Conservation (phyloP, 495 filamentous ascomycete species). For the Apodospora peruviana region DNA sequence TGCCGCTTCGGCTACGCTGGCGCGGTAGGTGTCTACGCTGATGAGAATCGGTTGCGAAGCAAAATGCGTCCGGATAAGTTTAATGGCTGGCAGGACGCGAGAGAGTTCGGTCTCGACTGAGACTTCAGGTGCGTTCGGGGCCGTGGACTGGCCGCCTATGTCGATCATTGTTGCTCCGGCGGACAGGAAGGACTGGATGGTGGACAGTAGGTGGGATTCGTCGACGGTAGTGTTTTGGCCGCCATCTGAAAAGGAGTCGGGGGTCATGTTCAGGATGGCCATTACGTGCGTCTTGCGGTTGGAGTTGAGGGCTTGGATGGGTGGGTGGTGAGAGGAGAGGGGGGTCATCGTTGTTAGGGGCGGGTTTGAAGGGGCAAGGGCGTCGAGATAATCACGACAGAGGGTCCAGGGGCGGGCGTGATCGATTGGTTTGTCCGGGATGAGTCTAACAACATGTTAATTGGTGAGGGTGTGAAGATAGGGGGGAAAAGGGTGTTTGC, state of each 20-base stretch:
- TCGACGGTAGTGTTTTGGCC: slow-evolving; percentile 48
- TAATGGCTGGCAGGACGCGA: slow-evolving; percentile 73
- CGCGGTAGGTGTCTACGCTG: slow-evolving; percentile 88
- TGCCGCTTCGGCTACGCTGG: slow-evolving; percentile 74
- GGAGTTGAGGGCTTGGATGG: slow-evolving; percentile 58
- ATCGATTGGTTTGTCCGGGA: slow-evolving; percentile 53
- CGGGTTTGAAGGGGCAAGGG: slow-evolving; percentile 45
- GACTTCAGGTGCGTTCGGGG: slow-evolving; percentile 65
- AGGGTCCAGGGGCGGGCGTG: slow-evolving; percentile 43
- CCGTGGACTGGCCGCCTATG: slow-evolving; percentile 87
- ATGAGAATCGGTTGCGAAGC: slow-evolving; percentile 60
- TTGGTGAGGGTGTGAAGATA: neutral
- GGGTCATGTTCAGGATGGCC: slow-evolving; percentile 93
- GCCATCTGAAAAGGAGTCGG: slow-evolving; percentile 96
- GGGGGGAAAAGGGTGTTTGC: slow-evolving; percentile 8
- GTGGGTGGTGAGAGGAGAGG: slow-evolving; percentile 51
- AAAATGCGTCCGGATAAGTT: slow-evolving; percentile 62
- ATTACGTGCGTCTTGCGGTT: slow-evolving; percentile 72
- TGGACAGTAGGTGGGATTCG: slow-evolving; percentile 28
- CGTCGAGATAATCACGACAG: slow-evolving; percentile 55
- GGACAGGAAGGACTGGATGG: slow-evolving; percentile 52
- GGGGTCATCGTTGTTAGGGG: slow-evolving; percentile 66
- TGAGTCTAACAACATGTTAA: slow-evolving; percentile 43
- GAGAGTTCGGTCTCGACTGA: slow-evolving; percentile 65
- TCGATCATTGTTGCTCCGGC: slow-evolving; percentile 80